phyloP scores from a whole-genome alignment of 2,329 filamentous ascomycete species.

The Acarospora socialis region DNA sequence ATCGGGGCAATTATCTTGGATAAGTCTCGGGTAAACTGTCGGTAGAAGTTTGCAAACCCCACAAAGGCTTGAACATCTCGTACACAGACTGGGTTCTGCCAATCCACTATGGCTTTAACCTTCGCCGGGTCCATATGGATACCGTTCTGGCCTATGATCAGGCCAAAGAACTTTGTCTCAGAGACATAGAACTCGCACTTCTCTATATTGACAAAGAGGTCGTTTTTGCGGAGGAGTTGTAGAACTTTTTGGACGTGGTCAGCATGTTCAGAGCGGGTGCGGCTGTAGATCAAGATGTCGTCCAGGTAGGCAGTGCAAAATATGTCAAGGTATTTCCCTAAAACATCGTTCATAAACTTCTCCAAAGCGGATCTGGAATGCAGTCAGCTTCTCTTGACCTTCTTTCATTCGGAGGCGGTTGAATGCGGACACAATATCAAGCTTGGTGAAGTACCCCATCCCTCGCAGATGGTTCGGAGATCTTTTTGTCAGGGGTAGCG shows the following conservation, averaged over 20 bases:
- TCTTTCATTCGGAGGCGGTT: conserved; percentile 16
- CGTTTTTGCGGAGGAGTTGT: neutral
- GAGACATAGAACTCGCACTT: neutral
- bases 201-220: neutral
- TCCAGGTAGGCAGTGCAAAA: conserved; percentile 3
- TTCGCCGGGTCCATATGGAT: conserved; percentile 13
- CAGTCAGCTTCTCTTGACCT: conserved; percentile 6
- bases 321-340: neutral
- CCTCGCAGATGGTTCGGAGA: neutral
- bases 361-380: neutral
- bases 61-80: conserved; percentile 9
- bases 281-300: conserved; percentile 1
- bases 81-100: conserved; percentile 3
- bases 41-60: conserved; percentile 18
- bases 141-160: conserved; percentile 4
- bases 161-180: neutral
- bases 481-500: neutral
- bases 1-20: conserved; percentile 6
- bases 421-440: conserved; percentile 12
- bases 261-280: neutral
- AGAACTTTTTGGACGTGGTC: conserved; percentile 1
- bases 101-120: conserved; percentile 12
- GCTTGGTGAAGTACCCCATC: conserved; percentile 4
- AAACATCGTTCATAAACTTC: conserved; percentile 4
- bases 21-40: conserved; percentile 16